Conservation (phyloP, 345 rosid species). For the Mangifera indica region DNA sequence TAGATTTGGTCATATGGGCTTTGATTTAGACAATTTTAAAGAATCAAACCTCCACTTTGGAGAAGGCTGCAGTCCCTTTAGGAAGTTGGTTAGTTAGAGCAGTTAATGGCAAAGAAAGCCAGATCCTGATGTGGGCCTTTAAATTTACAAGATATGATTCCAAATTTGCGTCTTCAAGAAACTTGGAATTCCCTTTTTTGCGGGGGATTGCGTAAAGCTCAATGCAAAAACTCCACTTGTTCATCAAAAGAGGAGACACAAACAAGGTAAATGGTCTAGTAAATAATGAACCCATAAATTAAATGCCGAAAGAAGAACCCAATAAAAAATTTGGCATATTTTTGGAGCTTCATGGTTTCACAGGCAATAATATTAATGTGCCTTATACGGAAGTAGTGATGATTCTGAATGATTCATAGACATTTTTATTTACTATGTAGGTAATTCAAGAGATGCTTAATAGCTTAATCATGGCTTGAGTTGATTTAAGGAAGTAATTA, state of each 20-base stretch:
- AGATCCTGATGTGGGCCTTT: constrained; percentile 14
- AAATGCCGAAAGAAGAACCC: too few relatives aligned
- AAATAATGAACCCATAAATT: constrained; percentile 6
- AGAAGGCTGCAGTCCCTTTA: background rate
- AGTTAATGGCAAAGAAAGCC: constrained; percentile 22
- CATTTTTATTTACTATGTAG: too few relatives aligned
- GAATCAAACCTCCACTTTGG: background rate
- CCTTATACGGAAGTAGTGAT: background rate
- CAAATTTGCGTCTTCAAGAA: constrained; percentile 41
- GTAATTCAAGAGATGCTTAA: too few relatives aligned
- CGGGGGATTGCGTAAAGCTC: constrained; percentile 46
- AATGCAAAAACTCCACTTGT: constrained; percentile 12
- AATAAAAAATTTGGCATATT: too few relatives aligned
- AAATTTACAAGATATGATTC: constrained; percentile 36
- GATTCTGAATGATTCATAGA: background rate
- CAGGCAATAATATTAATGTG: too few relatives aligned
- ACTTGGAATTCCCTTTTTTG: constrained; percentile 33
- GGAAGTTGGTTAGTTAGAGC: constrained; percentile 25
- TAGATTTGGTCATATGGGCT: background rate
- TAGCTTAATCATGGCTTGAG: background rate
- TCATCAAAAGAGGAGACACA: constrained; percentile 21
- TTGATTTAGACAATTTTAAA: background rate
- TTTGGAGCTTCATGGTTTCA: too few relatives aligned
- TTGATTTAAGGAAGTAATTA: constrained; percentile 10
- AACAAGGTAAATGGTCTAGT: constrained; percentile 23